Evolutionary conservation across 2,329 filamentous ascomycete genomes (phyloP), one percentile per base, ranked within the genome.

Genomic region (Pseudomassariella vexata): DNA sequence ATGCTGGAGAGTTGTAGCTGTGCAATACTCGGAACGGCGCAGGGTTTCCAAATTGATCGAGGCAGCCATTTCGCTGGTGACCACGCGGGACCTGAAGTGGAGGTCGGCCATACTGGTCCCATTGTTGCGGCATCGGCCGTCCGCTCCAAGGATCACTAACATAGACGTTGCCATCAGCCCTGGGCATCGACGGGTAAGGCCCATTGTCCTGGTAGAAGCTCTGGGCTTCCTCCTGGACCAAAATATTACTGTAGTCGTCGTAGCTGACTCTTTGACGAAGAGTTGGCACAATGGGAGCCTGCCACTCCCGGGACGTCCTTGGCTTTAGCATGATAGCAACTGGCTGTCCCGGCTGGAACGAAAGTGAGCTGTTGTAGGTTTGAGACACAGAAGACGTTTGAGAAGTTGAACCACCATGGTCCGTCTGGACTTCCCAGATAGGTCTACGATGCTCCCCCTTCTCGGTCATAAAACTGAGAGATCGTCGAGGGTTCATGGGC

Each of bases 1-100:
- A 76, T 5, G 72, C 69, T 5, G 72, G 71, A 4, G 72, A 73
- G 46, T 75, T 73, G 44, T 76, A 75, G 51, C 70, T 76, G 52
- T 76, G 73, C 7, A 76, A 54, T 9, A 76, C 59, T 2, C 71
- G 66, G 38, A 68, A 76, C 7, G 66, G 69, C 9, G 52, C 49
- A 19, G 53, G 43, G 5, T 39, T 48, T 16, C 39, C 47, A 28
- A 49, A 36, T 12, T 50, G 49, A 21, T 55, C 57, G 24, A 52
- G 45, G 39, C 62, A 67, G 23, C 55, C 52, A 39, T 62, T 59
- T 14, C 61, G 55, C 30, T 47, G 33, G 32, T 66, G 63, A n/a
- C 45, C 43, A 4, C 57, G 58, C 24, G 57, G 50, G 2, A 51
- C 48, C 9, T 57, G 47, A 1, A 56, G 52, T 21, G 56, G 55